Percentiles rank a stretch among this genome's conserved stretches.
Conservation (phyloP, 1,139 yeast species). For the Petasospora fabianii region DNA sequence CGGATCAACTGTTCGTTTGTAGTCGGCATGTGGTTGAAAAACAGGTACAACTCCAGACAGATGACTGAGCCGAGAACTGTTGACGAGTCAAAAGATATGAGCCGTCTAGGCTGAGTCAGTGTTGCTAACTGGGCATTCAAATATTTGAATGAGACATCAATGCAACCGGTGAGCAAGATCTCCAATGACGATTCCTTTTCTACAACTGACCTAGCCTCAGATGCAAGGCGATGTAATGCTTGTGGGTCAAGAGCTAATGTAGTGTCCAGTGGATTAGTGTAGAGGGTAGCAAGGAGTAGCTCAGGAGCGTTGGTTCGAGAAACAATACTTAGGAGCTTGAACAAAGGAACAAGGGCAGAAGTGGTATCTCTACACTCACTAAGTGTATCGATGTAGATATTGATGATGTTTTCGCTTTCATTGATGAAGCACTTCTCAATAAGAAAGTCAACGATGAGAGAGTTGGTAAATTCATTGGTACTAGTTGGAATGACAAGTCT, state of each 20-base stretch:
- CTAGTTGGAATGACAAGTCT: slow-evolving; percentile 5
- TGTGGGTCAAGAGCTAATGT: not conserved
- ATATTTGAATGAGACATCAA: not conserved
- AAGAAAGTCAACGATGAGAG: slow-evolving; percentile 2
- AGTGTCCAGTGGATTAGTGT: too few relatives aligned
- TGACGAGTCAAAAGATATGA: slow-evolving; percentile 4
- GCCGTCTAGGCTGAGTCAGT: not conserved
- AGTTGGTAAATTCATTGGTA: not conserved
- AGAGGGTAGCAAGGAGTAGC: slow-evolving; percentile 2
- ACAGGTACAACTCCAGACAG: slow-evolving; percentile 6
- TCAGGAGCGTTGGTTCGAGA: slow-evolving; percentile 3
- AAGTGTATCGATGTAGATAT: slow-evolving; percentile 1
- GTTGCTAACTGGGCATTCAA: not conserved
- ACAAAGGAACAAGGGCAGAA: not conserved
- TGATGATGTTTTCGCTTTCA: not conserved
- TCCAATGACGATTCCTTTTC: not conserved
- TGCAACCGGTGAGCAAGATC: not conserved
- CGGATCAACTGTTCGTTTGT: slow-evolving; percentile 6
- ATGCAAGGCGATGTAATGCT: not conserved
- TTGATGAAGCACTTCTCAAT: slow-evolving; percentile 5
- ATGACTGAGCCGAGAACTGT: slow-evolving; percentile 4
- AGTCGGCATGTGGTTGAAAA: slow-evolving; percentile 6
- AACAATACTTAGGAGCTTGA: slow-evolving; percentile 7
- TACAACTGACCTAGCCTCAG: not conserved
- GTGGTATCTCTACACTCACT: not conserved